A percentile compares a stretch with the other conserved stretches of the same genome.
phyloP scores from a whole-genome alignment of 139 green algal genomes.

The Raphidocelis subcapitata region DNA sequence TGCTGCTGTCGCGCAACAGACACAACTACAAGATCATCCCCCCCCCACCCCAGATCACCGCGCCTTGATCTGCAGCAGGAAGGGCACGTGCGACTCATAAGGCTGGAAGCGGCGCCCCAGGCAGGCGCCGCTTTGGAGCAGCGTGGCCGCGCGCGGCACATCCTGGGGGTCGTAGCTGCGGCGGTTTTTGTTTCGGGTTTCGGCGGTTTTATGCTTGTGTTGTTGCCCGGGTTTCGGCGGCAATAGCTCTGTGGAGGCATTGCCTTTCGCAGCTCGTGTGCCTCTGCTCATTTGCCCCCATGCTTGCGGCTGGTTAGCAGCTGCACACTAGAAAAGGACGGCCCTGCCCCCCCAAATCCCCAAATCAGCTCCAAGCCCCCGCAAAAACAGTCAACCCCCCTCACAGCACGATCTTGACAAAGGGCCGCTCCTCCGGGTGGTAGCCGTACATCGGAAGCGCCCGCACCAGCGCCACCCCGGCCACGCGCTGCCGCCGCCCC shows the following conservation, averaged over 20 bases:
- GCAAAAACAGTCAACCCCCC: background rate
- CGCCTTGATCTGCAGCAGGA: slow-evolving; percentile 93
- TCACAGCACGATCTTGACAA: slow-evolving; percentile 87
- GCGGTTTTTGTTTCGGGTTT: too few species aligned
- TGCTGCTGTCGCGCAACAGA: background rate
- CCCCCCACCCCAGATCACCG: background rate
- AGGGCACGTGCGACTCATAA: slow-evolving; percentile 92
- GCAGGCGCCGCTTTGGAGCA: slow-evolving; percentile 76
- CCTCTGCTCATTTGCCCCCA: too few species aligned
- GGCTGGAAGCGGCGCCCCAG: slow-evolving; percentile 77
- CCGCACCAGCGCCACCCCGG: slow-evolving; percentile 72
- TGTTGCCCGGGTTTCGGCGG: too few species aligned
- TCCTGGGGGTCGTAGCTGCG: slow-evolving; percentile 76
- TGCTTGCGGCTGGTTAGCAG: too few species aligned
- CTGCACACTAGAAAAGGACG: too few species aligned
- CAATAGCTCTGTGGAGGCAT: too few species aligned
- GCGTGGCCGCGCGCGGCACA: slow-evolving; percentile 49
- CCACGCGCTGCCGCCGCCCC: slow-evolving; percentile 56
- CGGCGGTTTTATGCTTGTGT: too few species aligned
- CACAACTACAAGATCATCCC: background rate
- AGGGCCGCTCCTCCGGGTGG: slow-evolving; percentile 75
- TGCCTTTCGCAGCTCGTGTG: too few species aligned
- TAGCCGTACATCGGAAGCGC: slow-evolving; percentile 89
- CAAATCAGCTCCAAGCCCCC: background rate
- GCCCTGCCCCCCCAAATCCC: background rate